Base-by-base conservation (phyloP, 352 stramenopile genomes). In the Globisporangium nodosum region DNA sequence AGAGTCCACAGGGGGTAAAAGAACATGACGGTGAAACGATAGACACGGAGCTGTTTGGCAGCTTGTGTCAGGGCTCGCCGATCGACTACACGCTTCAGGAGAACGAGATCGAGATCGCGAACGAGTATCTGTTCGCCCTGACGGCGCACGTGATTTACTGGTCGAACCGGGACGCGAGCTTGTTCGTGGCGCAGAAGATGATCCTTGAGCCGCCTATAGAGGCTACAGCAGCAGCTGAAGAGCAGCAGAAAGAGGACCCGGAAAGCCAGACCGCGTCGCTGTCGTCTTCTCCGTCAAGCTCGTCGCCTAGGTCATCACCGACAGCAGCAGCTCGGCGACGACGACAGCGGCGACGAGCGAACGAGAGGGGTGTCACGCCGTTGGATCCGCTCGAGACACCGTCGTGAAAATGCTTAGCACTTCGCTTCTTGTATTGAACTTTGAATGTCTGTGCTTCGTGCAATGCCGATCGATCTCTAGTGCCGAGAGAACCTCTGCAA, bases 71-170 rank as follows among this genome's bases (percentile, higher is more conserved):
- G 58, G 83, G 83, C 4, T 61, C 75, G 2, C 83, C 83, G 4
- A 88, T 92, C 57, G 83, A 92, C 56, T 97, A 94, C 64, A 94
- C 90, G 67, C 78, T 97, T 0, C 91, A 97, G 64, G 91, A 97
- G 64, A 96, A 94, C 62, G 91, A 97, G 68, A 96, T 97, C 49
- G 91, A 97, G 71, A 96, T 87, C 60, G 87, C 91, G 11, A 97
- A 97, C 69, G 89, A 97, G 69, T 97, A 97, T 65, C 72, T 97
- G 45, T 96, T 96, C 35, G 91, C 91, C 37, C 71, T 97, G 52
- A 94, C 84, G 31, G 88, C 91, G 33, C 91, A 97, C 70, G 88
- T 92, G 52, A 95, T 93, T 50, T 97, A 97, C 66, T 97, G 91
- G 91, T 68, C 69, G 30, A 94, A 97, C 56, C 90, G 90, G 49